Evolutionary conservation across 805 yeast genomes (phyloP), one percentile per base, ranked within the genome.

Genomic region (Cyberlindnera amylophila): DNA sequence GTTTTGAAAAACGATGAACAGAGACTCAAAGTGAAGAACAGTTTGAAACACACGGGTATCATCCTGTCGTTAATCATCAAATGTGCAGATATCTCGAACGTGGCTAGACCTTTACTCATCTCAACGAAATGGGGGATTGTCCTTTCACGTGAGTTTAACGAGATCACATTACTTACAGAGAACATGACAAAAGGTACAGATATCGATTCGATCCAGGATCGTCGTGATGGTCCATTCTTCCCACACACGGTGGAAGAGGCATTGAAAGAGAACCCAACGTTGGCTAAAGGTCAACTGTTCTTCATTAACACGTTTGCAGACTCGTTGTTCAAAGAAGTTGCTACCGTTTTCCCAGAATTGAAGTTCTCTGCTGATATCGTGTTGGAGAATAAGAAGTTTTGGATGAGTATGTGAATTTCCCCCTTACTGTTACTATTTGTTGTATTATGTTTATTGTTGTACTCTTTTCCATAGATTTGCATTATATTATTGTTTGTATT

Each of bases 81-180:
- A 67, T 88, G 96, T 63, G 97, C 98, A 3, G 99, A 93, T 65
- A 88, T 93, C 35, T 86, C 96, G 21, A 93, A 93, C 61, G 96
- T 90, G 17, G 79, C 96, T 9, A 70, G 98, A 46, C 88, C 90
- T 4, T 66, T 86, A 44, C 66, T 74, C 29, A 77, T 87, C 3
- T 82, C 91, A 17, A 76, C 86, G 1, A 81, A 83, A 64, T 90
- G 97, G 97, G 96, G 96, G 4, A 66, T 77, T 47, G 77, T 82
- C n/a, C 71, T 90, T 32, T 74, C 83, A 1, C 67, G 85, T 48
- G 97, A 90, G 63, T 86, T 89, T 53, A 72, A 70, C 34, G 90
- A 86, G 58, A 78, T 87, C 46, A 66, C 72, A 5, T 61, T 57
- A 28, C 66, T 89, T 27, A 82, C 81, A 44, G 58, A 63, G 18